A percentile compares a stretch with the other conserved stretches of the same genome.
phyloP scores from a whole-genome alignment of 208 protist genomes.

The Porcisia hertigi region DNA sequence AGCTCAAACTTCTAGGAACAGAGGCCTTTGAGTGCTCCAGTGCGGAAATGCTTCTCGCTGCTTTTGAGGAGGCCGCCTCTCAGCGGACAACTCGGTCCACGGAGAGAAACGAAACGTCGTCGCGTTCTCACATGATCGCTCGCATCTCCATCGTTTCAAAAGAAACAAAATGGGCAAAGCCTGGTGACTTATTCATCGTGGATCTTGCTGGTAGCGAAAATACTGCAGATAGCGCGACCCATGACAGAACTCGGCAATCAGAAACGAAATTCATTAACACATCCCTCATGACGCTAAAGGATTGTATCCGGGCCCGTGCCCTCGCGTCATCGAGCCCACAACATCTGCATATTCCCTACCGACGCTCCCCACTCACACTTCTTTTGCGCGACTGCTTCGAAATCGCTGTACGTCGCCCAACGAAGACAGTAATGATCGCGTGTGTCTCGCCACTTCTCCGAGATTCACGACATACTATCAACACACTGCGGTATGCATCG shows the following conservation, averaged over 20 bases:
- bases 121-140: conserved; percentile 87
- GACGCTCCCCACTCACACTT: conserved; percentile 86
- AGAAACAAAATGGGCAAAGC: conserved; percentile 81
- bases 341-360: conserved; percentile 91
- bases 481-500: conserved; percentile 89
- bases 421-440: conserved; percentile 91
- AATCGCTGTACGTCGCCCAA: conserved; percentile 83
- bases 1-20: conserved; percentile 73
- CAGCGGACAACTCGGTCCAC: conserved; percentile 80
- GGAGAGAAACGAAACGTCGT: conserved; percentile 82
- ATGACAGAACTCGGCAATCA: conserved; percentile 79
- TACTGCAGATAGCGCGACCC: conserved; percentile 86
- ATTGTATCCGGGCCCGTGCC: conserved; percentile 84
- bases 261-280: conserved; percentile 93
- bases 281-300: conserved; percentile 93
- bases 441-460: conserved; percentile 89
- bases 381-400: conserved; percentile 91
- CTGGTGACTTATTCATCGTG: conserved; percentile 83
- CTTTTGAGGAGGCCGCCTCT: conserved; percentile 75
- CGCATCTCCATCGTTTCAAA: conserved; percentile 81
- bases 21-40: conserved; percentile 83
- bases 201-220: conserved; percentile 92
- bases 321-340: conserved; percentile 68
- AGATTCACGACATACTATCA: conserved; percentile 87
- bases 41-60: conserved; percentile 76